Evolutionary conservation across 352 stramenopile genomes (phyloP).

Genomic region (Thraustochytrium sp.): DNA sequence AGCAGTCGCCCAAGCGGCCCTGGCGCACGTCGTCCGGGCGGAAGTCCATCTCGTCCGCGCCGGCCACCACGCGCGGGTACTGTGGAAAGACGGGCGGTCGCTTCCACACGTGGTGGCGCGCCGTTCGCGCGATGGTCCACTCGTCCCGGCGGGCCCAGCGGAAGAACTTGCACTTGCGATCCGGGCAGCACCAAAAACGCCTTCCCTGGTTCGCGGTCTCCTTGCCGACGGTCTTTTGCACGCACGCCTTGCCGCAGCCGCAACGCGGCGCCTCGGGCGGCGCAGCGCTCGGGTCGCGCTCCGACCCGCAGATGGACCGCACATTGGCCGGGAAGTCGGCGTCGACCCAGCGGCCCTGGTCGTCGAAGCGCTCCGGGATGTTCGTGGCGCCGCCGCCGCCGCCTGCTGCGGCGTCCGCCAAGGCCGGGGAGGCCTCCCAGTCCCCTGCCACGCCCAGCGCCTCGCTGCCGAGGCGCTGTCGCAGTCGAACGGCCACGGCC

Average conservation of each 20-base stretch:
- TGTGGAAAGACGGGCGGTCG: background rate
- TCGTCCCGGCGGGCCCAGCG: background rate
- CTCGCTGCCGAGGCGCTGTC: background rate
- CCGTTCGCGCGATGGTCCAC: background rate
- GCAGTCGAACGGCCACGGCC: background rate
- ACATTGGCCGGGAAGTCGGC: background rate
- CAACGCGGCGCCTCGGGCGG: background rate
- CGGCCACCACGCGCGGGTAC: background rate
- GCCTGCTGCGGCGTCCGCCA: no score
- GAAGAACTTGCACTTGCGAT: background rate
- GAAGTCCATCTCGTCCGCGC: conserved; percentile 48
- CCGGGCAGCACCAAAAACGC: background rate
- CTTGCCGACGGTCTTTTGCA: conserved; percentile 1
- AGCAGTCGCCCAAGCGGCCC: conserved; percentile 67
- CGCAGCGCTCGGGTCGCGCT: background rate
- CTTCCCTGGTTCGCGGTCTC: background rate
- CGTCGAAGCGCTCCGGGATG: background rate
- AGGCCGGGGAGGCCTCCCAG: background rate
- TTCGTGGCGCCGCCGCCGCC: no score
- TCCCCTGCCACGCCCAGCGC: background rate
- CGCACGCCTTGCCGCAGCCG: background rate
- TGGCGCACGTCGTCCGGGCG: conserved; percentile 65
- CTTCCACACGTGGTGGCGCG: background rate
- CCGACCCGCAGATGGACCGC: background rate
- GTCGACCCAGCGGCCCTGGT: background rate